Base-by-base conservation (phyloP, 176 grass and related monocot species). In the Lolium multiflorum region DNA sequence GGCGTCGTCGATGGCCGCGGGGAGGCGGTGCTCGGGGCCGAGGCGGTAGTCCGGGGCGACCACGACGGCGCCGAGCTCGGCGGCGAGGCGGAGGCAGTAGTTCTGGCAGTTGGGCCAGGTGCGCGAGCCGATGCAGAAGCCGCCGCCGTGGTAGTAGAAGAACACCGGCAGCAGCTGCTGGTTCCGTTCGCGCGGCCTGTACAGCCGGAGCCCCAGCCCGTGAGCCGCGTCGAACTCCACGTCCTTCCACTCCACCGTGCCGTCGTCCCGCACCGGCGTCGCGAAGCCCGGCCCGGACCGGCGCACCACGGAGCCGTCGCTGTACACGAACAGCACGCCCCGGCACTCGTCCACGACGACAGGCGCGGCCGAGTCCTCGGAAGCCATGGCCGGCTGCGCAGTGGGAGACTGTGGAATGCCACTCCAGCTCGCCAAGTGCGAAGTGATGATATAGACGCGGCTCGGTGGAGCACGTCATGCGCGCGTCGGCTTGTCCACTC, bases 31-130 rank as follows among this genome's bases (percentile, higher is more conserved):
- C 71, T 98, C 95, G 0, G 95, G 93, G 0, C 91, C 95, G 20
- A 98, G 93, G 71, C 93, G 95, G 91, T 98, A 98, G 88, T 98
- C 91, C 5, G 91, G 89, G 8, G 95, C 91, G 21, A 95, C 87
- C 1, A 98, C 93, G 69, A 98, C 55, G 55, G 89, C 95, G n/a
- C 68, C 51, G 13, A 98, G 90, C 7, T 93, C 91, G 37, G 95
- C 63, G 20, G 93, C 89, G 9, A 98, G 85, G 63, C 87, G 91
- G 41, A 98, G 85, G 82, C 95, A 95, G 82, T 95, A 98, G 89
- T 95, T 98, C 71, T 98, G 95, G 88, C 71, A 85, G 85, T 95
- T 98, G 66, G 95, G 91, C 93, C 93, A 93, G 49, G 93, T 56
- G 82, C 91, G 91, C 10, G 91, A 98, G 24, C 95, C 95, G 58